A percentile compares a stretch with the other conserved stretches of the same genome.
Conservation (phyloP, 352 stramenopile species). For the Globisporangium nodosum region DNA sequence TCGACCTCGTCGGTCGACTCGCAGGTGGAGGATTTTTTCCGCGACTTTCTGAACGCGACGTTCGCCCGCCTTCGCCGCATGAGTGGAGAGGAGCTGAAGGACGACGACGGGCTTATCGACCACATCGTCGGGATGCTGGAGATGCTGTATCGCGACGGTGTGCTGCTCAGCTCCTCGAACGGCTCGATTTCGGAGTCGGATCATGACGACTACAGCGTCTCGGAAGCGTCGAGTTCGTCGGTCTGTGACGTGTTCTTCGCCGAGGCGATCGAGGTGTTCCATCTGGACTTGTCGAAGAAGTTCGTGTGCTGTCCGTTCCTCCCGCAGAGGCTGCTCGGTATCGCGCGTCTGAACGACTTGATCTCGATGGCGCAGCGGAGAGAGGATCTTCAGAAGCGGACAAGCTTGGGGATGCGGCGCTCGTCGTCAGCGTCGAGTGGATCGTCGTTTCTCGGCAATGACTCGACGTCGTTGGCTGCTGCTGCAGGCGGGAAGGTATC, state of each 20-base stretch:
- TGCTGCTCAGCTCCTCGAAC: constrained; percentile 35
- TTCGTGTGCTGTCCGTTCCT: constrained; percentile 85
- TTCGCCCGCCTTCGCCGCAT: constrained; percentile 66
- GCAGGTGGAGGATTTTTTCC: constrained; percentile 74
- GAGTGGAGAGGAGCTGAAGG: constrained; percentile 67
- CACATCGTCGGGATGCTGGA: constrained; percentile 66
- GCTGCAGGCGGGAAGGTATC: constrained; percentile 25
- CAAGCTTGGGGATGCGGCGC: constrained; percentile 43
- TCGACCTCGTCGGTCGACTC: constrained; percentile 15
- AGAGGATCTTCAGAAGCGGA: constrained; percentile 59
- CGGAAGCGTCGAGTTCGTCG: constrained; percentile 9
- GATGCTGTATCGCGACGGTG: constrained; percentile 57
- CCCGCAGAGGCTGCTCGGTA: constrained; percentile 58
- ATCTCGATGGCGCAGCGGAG: constrained; percentile 70
- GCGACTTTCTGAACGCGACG: constrained; percentile 65
- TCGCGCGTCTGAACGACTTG: constrained; percentile 69
- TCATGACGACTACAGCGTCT: constrained; percentile 11
- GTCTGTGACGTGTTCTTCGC: constrained; percentile 46
- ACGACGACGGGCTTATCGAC: constrained; percentile 76
- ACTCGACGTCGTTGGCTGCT: constrained; percentile 10
- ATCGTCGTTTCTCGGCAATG: constrained; percentile 15
- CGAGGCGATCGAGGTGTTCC: constrained; percentile 75
- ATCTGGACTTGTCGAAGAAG: constrained; percentile 83
- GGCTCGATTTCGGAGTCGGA: constrained; percentile 11
- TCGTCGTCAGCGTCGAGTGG: constrained; percentile 22